Evolutionary conservation across 208 protist genomes (phyloP), one percentile per base, ranked within the genome.

Genomic region (Acanthamoeba triangularis): DNA sequence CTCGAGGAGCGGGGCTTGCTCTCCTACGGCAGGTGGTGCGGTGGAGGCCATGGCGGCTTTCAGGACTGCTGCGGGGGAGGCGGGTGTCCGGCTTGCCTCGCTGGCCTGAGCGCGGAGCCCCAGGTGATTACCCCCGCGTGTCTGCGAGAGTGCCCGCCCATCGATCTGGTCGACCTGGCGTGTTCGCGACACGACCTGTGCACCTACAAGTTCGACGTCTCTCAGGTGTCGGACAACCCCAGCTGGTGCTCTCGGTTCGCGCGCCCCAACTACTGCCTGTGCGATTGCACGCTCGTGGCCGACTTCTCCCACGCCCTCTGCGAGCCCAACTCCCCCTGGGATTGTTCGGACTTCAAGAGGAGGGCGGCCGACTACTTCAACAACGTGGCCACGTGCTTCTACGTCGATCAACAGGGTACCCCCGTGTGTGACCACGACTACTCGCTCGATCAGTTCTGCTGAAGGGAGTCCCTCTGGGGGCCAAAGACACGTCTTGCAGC

Each of bases 1-100:
- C n/a, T n/a, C n/a, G n/a, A n/a, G n/a, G n/a, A n/a, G n/a, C n/a
- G n/a, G n/a, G n/a, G n/a, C n/a, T n/a, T n/a, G n/a, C n/a, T n/a
- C n/a, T 54, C 49, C 11, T 85, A 67, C 6, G 84, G 84, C 11
- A 4, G 33, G n/a, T 91, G 84, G 84, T 91, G 84, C 35, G 84
- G 84, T 41, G 4, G 16, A 7, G 52, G 56, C 6, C 84, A 91
- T 37, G 84, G 84, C 13, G 84, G 84, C 47, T 91, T 91, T 61
- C 84, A 91, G 84, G 84, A 91, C 84, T 91, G 84, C 44, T 91
- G 84, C 84, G n/a, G 69, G 10, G 84, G 84, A 7, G 6, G 69
- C 16, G 16, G 16, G 7, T 91, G 84, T 41, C 59, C 84, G 5
- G 37, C 20, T 4, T 91, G 84, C 84, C 4, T 47, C 6, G 37